Evolutionary conservation across 2,329 filamentous ascomycete genomes (phyloP), one percentile per base, ranked within the genome.

Genomic region (Diaporthe velutina): DNA sequence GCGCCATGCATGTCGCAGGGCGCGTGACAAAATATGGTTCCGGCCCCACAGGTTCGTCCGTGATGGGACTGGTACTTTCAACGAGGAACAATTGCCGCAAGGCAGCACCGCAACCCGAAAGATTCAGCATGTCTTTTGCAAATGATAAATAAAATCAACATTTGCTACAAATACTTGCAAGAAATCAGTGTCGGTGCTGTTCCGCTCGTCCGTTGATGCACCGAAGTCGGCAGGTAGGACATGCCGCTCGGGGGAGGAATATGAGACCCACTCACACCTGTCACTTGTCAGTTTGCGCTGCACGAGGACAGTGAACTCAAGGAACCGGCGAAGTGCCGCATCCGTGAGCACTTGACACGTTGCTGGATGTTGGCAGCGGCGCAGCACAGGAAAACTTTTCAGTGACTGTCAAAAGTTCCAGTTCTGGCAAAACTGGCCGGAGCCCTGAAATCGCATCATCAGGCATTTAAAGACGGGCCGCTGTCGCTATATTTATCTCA

Each of bases 271-370:
- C 64, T 40, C 64, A 68, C 64, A 54, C 64, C 48, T 68, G 64
- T 68, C 64, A 68, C 48, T 68, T 68, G 33, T 68, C 64, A 68
- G 45, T 68, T 68, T 54, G 64, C 13, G 48, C 64, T 30, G 64
- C 64, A 68, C 64, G 48, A 68, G 33, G 48, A 68, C 45, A 67
- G 33, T 40, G 15, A 54, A 28, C 64, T 28, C 33, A 40, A 40
- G 64, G 5, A 68, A 54, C 33, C 48, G 64, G 64, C 64, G 7
- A 54, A 35, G 7, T 54, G 64, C 64, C 64, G 64, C 48, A 8
- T 40, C 22, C 30, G 42, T 54, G 64, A 33, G 64, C 64, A 68
- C 64, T 68, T 54, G 64, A 68, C 64, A 68, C 64, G 64, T 68
- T 68, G 64, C 45, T 66, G 33, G 30, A 54, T 54, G 45, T 40